Conservation (phyloP, 495 filamentous ascomycete species). For the Collariella sp. region DNA sequence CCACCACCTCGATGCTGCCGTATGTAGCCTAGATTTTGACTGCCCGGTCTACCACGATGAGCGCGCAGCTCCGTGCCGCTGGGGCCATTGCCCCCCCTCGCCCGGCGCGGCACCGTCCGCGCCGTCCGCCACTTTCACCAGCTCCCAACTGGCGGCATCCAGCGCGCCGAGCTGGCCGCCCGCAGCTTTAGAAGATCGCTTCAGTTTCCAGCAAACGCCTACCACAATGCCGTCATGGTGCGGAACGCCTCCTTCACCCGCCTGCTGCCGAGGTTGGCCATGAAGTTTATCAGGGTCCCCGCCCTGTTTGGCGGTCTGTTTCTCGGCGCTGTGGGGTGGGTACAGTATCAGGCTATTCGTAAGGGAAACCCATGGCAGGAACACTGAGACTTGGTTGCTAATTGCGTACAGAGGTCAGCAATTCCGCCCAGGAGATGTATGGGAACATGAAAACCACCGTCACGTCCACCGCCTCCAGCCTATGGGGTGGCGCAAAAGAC, state of each 20-base stretch:
- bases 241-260: constrained; percentile 80
- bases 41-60: constrained; percentile 53
- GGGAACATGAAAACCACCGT: constrained; percentile 61
- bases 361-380: constrained; percentile 30
- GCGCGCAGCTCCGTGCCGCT: constrained; percentile 70
- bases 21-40: constrained; percentile 7
- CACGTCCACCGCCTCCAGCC: constrained; percentile 50
- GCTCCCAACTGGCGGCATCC: constrained; percentile 58
- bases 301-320: constrained; percentile 85
- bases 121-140: constrained; percentile 59
- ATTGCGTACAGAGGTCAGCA: constrained; percentile 62
- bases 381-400: neutral
- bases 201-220: constrained; percentile 69
- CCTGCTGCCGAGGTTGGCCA: constrained; percentile 74
- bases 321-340: constrained; percentile 77
- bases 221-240: constrained; percentile 79
- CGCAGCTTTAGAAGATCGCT: constrained; percentile 51
- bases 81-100: constrained; percentile 53
- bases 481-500: constrained; percentile 61
- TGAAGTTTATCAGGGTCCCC: constrained; percentile 80
- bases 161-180: constrained; percentile 55
- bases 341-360: constrained; percentile 95
- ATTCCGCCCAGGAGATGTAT: constrained; percentile 76
- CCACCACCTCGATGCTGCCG: constrained; percentile 8
- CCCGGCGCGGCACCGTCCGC: constrained; percentile 47